Evolutionary conservation across 371 early-diverging fungal species (phyloP), one percentile per base, ranked within the genome.

Genomic region (Mucor irregularis): DNA sequence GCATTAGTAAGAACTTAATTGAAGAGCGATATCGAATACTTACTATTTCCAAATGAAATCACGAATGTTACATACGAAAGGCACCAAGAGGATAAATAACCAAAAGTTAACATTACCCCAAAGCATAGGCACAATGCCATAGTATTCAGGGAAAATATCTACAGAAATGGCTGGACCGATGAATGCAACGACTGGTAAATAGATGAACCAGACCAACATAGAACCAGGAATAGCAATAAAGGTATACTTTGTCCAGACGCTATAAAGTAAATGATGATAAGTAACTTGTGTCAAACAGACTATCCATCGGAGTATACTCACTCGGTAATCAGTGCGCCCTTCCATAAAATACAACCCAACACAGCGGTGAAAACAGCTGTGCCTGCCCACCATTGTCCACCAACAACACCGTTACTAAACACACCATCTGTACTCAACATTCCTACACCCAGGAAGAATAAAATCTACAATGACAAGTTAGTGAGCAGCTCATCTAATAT

Each of bases 21-120:
- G 11, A 31, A 7, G 31, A 31, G 5, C 31, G 5, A 9, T 7
- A 16, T 24, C 7, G 11, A 24, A 9, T 28, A 81, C 87, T 82
- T 83, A 92, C 90, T 87, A 97, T 81, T 96, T 97, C 93, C 92
- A 98, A 4, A 81, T 62, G 63, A 81, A 94, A 76, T 98, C 98
- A 53, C 96, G 83, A 35, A 91, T 57, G 58, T 91, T 84, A 62
- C 92, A 90, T 44, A 90, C 55, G 43, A 90, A 63, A 8, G 98
- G 96, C 26, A 97, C 69, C 37, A 97, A 42, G 5, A 94, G 63
- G 26, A 93, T 79, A 11, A 85, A 82, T 34, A 94, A 69, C 97
- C 97, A 98, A 73, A 96, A 98, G 39, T 82, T 80, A 3, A 82
- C 81, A 45, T 88, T 84, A 7, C 83, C 76, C 71, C 89, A 94